Evolutionary conservation across 768 basidiomycete genomes (phyloP).

Genomic region (Tephrocybe sp.): DNA sequence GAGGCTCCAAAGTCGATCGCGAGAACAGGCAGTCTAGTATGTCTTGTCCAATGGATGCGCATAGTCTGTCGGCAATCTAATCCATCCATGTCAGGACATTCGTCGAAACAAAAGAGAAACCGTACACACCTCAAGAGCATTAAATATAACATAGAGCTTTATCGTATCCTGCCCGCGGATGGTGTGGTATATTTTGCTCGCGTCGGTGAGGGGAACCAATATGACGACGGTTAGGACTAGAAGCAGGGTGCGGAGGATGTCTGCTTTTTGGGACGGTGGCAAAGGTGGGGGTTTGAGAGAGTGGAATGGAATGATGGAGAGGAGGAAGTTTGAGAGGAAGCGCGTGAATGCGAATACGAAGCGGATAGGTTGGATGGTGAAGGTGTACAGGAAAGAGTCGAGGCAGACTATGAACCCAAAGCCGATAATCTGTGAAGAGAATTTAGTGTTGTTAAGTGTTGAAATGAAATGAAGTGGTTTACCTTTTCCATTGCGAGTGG

Average conservation of each 20-base stretch:
- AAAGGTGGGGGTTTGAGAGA: conserved; percentile 46
- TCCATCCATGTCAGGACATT: conserved; percentile 6
- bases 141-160: conserved; percentile 98
- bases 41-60: conserved; percentile 96
- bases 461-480: not conserved
- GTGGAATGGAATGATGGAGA: conserved; percentile 18
- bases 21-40: conserved; percentile 96
- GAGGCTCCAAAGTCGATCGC: conserved; percentile 76
- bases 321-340: conserved; percentile 47
- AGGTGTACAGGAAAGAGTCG: conserved; percentile 96
- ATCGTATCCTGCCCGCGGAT: conserved; percentile 98
- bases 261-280: conserved; percentile 88
- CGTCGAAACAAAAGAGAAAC: not conserved
- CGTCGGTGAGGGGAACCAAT: conserved; percentile 82
- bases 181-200: conserved; percentile 96
- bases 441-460: conserved; percentile 2
- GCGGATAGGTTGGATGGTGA: conserved; percentile 95
- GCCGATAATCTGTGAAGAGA: conserved; percentile 63
- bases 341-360: conserved; percentile 63
- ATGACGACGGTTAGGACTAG: conserved; percentile 72
- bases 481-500: conserved; percentile 95
- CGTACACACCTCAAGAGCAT: conserved; percentile 84
- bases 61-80: conserved; percentile 92
- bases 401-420: conserved; percentile 94
- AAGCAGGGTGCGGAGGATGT: conserved; percentile 79